Evolutionary conservation across 345 rosid genomes (phyloP).

Genomic region (Eucalyptus leucophloia): DNA sequence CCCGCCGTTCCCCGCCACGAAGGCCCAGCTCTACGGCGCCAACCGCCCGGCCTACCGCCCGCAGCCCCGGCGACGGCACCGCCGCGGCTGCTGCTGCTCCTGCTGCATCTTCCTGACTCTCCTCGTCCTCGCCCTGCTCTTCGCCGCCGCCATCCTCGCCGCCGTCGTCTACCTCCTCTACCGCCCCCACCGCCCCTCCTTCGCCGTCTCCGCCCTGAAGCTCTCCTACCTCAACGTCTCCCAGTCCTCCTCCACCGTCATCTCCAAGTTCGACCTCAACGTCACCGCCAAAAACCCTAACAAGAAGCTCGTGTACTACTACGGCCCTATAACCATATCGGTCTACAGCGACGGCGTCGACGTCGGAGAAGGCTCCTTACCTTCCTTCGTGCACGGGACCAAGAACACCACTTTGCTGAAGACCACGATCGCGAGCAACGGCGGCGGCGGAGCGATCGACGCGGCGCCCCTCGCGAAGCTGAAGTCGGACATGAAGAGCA

Average conservation of each 20-base stretch:
- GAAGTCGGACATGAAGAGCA: conserved; percentile 33
- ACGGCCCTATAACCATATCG: conserved; percentile 26
- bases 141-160: conserved; percentile 34
- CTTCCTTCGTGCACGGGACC: conserved; percentile 45
- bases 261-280: conserved; percentile 45
- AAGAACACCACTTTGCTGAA: conserved; percentile 66
- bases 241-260: conserved; percentile 20
- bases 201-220: conserved; percentile 50
- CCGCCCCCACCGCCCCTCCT: conserved; percentile 70
- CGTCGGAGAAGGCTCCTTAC: conserved; percentile 42
- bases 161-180: conserved; percentile 49
- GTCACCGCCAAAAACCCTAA: conserved; percentile 68
- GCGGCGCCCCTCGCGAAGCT: conserved; percentile 19
- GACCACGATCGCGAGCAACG: conserved; percentile 18
- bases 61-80: conserved; percentile 29
- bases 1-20: conserved; percentile 50
- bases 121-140: conserved; percentile 27
- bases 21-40: conserved; percentile 63
- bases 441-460: conserved; percentile 22
- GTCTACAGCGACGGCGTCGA: conserved; percentile 19
- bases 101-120: conserved; percentile 44
- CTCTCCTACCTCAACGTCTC: conserved; percentile 48
- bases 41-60: conserved; percentile 75
- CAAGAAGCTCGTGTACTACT: conserved; percentile 48
- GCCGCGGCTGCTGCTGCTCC: conserved; percentile 48